Evolutionary conservation across 164 flowering plant genomes (phyloP).

Genomic region (Stephania cephalantha): DNA sequence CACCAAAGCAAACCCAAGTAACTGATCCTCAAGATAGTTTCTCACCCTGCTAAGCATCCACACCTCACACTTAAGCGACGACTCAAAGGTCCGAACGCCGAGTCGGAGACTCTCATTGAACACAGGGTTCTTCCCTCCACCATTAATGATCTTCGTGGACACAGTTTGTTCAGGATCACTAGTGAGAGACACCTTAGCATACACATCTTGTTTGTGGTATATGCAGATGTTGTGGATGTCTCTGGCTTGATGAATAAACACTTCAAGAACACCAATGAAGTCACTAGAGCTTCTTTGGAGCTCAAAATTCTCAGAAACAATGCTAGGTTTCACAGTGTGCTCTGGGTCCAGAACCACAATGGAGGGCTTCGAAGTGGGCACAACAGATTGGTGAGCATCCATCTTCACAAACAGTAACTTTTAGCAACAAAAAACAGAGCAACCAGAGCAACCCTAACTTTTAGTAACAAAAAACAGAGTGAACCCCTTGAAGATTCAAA

Average conservation of each 20-base stretch:
- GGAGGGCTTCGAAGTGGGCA: constrained; percentile 44
- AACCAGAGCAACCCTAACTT: background rate
- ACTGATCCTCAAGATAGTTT: constrained; percentile 88
- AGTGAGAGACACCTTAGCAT: constrained; percentile 86
- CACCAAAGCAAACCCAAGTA: constrained; percentile 81
- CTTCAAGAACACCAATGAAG: constrained; percentile 60
- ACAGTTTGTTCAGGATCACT: constrained; percentile 62
- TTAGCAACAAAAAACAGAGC: background rate
- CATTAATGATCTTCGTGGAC: constrained; percentile 72
- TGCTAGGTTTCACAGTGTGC: constrained; percentile 20
- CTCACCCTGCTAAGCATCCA: constrained; percentile 95
- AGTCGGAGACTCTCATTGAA: constrained; percentile 61
- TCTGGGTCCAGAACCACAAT: constrained; percentile 29
- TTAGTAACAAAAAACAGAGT: background rate
- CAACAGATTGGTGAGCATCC: constrained; percentile 68
- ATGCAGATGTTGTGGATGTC: constrained; percentile 97
- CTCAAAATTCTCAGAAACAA: constrained; percentile 22
- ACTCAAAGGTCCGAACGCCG: constrained; percentile 47
- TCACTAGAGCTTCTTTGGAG: constrained; percentile 23
- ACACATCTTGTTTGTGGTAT: constrained; percentile 97
- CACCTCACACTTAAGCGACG: constrained; percentile 84
- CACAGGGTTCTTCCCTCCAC: constrained; percentile 88
- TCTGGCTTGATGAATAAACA: constrained; percentile 78
- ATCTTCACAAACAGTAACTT: constrained; percentile 25
- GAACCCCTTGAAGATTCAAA: background rate